A percentile compares a stretch with the other conserved stretches of the same genome.
Evolutionary conservation across 495 filamentous ascomycete species (phyloP).

Genomic region (Penicillium bialowiezense): DNA sequence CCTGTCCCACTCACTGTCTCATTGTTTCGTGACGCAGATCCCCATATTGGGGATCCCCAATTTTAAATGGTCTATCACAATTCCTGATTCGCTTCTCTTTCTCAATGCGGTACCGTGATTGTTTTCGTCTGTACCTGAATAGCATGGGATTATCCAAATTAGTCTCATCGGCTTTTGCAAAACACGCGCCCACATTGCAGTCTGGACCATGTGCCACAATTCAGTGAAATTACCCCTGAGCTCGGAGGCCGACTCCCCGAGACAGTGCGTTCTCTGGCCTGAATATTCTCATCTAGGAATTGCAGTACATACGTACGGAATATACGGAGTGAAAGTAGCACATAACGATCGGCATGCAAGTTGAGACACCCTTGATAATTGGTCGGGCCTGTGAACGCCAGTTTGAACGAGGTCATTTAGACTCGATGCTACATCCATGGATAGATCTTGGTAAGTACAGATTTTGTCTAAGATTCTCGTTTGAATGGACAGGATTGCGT

Average conservation of each 20-base stretch:
- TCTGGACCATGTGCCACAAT: neutral
- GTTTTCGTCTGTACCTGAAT: no score
- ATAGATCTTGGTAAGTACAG: no score
- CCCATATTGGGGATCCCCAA: neutral
- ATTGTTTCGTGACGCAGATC: neutral
- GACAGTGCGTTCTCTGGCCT: no score
- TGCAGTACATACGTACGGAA: no score
- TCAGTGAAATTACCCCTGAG: neutral
- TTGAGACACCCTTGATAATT: neutral
- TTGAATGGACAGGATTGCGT: neutral
- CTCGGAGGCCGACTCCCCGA: no score
- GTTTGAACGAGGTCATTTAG: neutral
- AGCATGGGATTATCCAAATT: neutral
- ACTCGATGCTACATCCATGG: no score
- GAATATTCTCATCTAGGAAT: no score
- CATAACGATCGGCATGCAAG: neutral
- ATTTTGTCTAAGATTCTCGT: neutral
- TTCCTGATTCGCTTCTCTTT: neutral
- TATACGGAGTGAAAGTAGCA: no score
- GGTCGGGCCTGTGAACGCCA: neutral
- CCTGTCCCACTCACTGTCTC: neutral
- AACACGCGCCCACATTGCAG: neutral
- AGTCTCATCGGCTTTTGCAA: neutral
- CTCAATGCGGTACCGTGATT: neutral
- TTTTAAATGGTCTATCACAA: constrained; percentile 3